Evolutionary conservation across 2,329 filamentous ascomycete genomes (phyloP), one percentile per base, ranked within the genome.

Genomic region (Furcasterigmium furcatum): DNA sequence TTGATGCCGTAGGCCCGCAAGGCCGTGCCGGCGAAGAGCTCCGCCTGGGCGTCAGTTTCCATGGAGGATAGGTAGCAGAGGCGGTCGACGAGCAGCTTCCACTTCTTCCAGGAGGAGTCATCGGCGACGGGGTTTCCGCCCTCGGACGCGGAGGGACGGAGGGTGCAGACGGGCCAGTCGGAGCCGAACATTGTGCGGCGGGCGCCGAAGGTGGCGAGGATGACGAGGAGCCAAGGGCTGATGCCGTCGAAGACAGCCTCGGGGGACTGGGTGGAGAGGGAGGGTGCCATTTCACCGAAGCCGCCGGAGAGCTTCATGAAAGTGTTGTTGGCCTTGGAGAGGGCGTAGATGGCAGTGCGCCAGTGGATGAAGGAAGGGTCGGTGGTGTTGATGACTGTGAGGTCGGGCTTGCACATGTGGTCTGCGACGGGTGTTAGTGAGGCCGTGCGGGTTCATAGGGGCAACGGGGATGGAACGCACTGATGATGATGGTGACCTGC

Each of bases 281-380:
- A 64, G 39, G 73, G 72, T 4, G 82, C 76, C 66, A 96, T 83
- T 67, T 96, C 56, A 16, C 86, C 83, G 64, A 96, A 91, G 39
- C 77, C 80, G 8, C 92, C 92, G 0, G 87, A 92, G n/a, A 96
- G 78, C 71, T 96, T 96, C 79, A 96, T 88, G 70, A 87, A 95
- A n/a, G 85, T 82, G 42, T 73, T 77, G 41, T 73, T 68, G 60
- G 79, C 80, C 47, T 76, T 76, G 54, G 84, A 79, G 58, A 95
- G 82, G 9, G 77, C 73, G 55, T 79, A 79, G 59, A 95, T 82
- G 49, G 82, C 76, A 13, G 76, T 73, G 45, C 80, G 80, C 88
- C 89, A 95, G 45, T 79, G 77, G 46, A 77, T 65, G 63, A 87
- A 91, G 21, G 76, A 71, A 1, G 76, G 71, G 57, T 82, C 75